Conservation (phyloP, 805 yeast species). For the Torulaspora gathmanii region DNA sequence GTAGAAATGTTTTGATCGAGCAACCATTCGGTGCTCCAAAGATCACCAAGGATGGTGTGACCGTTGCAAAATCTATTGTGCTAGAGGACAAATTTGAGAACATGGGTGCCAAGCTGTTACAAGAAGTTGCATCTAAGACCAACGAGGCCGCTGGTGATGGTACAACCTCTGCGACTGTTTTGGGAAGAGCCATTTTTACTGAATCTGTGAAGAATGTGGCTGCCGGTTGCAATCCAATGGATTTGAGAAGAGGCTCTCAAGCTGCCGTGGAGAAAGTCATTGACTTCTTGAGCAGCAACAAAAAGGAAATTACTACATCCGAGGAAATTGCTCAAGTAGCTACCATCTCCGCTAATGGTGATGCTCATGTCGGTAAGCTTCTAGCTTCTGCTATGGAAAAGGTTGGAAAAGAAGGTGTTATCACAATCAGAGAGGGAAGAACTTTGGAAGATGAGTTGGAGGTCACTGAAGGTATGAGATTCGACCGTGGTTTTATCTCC, state of each 20-base stretch:
- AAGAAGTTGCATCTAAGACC: conserved; percentile 95
- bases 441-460: conserved; percentile 94
- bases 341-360: conserved; percentile 96
- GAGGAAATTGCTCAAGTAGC: conserved; percentile 98
- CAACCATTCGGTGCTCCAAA: conserved; percentile 96
- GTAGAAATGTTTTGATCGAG: conserved; percentile 93
- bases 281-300: conserved; percentile 73
- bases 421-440: conserved; percentile 95
- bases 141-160: conserved; percentile 99
- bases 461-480: conserved; percentile 97
- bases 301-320: conserved; percentile 87
- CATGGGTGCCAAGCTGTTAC: conserved; percentile 90
- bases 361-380: conserved; percentile 81
- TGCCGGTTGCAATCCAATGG: conserved; percentile 99
- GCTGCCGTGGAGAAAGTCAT: conserved; percentile 94
- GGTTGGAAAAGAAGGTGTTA: conserved; percentile 98
- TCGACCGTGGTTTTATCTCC: conserved; percentile 94
- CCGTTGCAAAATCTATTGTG: conserved; percentile 83
- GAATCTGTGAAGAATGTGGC: conserved; percentile 96
- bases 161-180: conserved; percentile 94
- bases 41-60: conserved; percentile 98
- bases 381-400: conserved; percentile 96
- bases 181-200: conserved; percentile 92
- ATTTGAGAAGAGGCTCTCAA: conserved; percentile 93
- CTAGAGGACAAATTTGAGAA: conserved; percentile 90